phyloP scores from a whole-genome alignment of 208 protist species.

The Leishmania arabica region DNA sequence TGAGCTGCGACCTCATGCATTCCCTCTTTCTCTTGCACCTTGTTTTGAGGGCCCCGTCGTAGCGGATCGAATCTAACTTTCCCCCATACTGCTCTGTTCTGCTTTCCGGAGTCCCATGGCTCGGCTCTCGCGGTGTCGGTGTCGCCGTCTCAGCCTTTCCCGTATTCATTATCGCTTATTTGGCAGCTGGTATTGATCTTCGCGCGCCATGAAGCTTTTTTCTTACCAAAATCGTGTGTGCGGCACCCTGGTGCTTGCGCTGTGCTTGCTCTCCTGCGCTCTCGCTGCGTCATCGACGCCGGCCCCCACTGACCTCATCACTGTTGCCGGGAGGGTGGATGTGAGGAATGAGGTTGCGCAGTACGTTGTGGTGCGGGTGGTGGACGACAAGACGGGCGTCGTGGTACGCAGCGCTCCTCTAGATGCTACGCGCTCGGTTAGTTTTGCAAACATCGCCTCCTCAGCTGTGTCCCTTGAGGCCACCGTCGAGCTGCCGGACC shows the following conservation, averaged over 20 bases:
- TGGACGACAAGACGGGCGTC: constrained; percentile 52
- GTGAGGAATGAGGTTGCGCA: constrained; percentile 34
- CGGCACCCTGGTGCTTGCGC: constrained; percentile 9
- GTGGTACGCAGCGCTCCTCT: constrained; percentile 60
- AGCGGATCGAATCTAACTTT: background rate
- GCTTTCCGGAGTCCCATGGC: background rate
- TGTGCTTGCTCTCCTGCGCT: constrained; percentile 17
- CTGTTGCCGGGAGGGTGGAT: constrained; percentile 62
- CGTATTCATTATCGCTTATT: background rate
- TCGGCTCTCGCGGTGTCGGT: background rate
- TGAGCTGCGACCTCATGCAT: background rate
- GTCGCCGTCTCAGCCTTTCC: background rate
- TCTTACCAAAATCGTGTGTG: constrained; percentile 1
- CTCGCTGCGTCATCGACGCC: background rate
- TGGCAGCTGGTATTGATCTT: background rate
- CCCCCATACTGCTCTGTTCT: background rate
- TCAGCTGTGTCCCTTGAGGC: constrained; percentile 47
- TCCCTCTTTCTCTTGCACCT: background rate
- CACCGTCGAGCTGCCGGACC: constrained; percentile 45
- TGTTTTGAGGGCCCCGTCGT: background rate
- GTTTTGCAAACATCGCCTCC: constrained; percentile 53
- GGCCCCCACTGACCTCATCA: constrained; percentile 3
- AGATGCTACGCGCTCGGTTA: constrained; percentile 66
- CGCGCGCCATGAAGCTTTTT: background rate
- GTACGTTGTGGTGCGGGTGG: constrained; percentile 62